Percentiles rank a stretch among this genome's conserved stretches.
These are phyloP conservation scores for Exophiala aquamarina DNA, from an alignment of 2,329 filamentous ascomycete species.

Conservation along the genomic window DNA sequence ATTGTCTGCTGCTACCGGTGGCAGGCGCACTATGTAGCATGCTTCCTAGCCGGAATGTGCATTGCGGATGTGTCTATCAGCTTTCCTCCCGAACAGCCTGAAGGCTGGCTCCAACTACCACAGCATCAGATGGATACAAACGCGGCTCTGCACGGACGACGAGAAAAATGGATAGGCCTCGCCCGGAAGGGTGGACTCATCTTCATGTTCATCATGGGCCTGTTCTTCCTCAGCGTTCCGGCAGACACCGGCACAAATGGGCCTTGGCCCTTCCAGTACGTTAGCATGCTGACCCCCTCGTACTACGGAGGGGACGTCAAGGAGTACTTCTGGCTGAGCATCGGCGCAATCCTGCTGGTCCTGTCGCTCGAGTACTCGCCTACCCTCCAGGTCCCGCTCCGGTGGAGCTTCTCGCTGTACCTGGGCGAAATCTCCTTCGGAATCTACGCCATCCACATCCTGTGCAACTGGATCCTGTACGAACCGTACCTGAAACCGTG, in stretches of 20 bases:
- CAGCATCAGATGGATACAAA: not conserved
- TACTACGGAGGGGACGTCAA: constrained; percentile 37
- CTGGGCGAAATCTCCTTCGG: constrained; percentile 12
- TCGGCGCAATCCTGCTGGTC: constrained; percentile 4
- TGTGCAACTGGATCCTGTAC: not conserved
- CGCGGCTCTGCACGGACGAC: too few species aligned
- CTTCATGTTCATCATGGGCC: not conserved
- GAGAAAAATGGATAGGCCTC: not conserved
- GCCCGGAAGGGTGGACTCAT: not conserved
- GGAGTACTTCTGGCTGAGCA: constrained; percentile 37
- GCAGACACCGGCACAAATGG: not conserved
- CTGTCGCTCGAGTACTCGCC: constrained; percentile 5
- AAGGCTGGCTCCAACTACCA: not conserved
- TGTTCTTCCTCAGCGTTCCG: not conserved
- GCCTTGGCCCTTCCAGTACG: constrained; percentile 34
- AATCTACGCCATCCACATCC: constrained; percentile 9
- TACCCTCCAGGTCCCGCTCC: constrained; percentile 1
- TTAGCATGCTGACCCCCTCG: constrained; percentile 34
- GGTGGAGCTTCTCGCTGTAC: constrained; percentile 5
- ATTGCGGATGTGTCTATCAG: not conserved
- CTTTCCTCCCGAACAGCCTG: not conserved
- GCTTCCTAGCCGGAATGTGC: constrained; percentile 1
- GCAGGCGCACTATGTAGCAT: constrained; percentile 1
- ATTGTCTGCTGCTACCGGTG: not conserved
- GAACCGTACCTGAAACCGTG: not conserved